These are phyloP conservation scores for Gnomoniopsis smithogilvyi DNA, from an alignment of 2,329 filamentous ascomycete genomes.

Conservation along the genomic window DNA sequence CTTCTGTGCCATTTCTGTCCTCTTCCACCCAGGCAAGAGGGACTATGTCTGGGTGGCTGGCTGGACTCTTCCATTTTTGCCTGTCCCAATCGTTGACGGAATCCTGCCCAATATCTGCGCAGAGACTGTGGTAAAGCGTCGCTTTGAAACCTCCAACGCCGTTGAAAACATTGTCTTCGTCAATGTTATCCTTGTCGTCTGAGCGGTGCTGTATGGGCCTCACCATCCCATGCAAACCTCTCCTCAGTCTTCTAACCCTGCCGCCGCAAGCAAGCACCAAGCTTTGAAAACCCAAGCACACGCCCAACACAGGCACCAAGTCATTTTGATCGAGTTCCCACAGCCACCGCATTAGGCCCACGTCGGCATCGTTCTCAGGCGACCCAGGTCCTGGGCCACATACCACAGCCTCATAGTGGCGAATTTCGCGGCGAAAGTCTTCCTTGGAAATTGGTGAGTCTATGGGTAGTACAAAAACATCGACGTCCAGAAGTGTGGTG, in stretches of 20 bases:
- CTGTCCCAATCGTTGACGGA: constrained; percentile 34
- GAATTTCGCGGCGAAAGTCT: constrained; percentile 48
- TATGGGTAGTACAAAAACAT: constrained; percentile 71
- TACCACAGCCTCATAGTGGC: constrained; percentile 76
- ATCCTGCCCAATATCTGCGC: constrained; percentile 52
- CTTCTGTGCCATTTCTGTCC: constrained; percentile 30
- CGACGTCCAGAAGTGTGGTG: constrained; percentile 62
- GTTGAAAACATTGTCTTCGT: constrained; percentile 59
- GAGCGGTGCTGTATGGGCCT: constrained; percentile 59
- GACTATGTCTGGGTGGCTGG: constrained; percentile 39
- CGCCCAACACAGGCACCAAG: constrained; percentile 75
- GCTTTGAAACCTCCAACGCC: constrained; percentile 59
- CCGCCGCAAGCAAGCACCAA: constrained; percentile 68
- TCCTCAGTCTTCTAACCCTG: constrained; percentile 60
- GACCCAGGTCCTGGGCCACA: constrained; percentile 89
- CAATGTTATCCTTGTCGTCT: constrained; percentile 11
- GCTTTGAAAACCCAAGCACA: constrained; percentile 88
- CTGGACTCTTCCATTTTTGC: constrained; percentile 37
- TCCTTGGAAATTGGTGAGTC: constrained; percentile 52
- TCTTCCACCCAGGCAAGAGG: constrained; percentile 63
- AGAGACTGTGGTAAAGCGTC: constrained; percentile 72
- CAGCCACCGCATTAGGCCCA: constrained; percentile 75
- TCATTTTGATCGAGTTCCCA: constrained; percentile 63
- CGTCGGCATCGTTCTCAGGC: constrained; percentile 67
- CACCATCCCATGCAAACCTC: constrained; percentile 81